Evolutionary conservation across 495 filamentous ascomycete species (phyloP), one percentile per base, ranked within the genome.

Genomic region (Acidiella bohemica): DNA sequence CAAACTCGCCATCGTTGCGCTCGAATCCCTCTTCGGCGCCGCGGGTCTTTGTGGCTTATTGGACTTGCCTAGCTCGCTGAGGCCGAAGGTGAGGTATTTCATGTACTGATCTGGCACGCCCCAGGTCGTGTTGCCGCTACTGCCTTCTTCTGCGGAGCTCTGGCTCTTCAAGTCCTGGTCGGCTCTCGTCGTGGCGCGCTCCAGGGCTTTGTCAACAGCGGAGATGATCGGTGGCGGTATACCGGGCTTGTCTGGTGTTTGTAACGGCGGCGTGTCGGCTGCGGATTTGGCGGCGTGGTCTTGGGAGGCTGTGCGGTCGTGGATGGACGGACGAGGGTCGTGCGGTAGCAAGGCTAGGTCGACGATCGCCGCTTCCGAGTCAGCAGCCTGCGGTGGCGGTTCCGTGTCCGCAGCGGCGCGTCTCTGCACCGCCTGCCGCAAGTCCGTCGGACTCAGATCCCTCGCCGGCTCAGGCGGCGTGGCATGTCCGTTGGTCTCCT

Each of bases 21-120:
- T 29, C 1, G 23, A 18, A 10, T 19, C 32, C 23, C 38, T 16
- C 23, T 34, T 24, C 1, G 37, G 25, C 22, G 20, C n/a, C 1
- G 37, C 4, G n/a, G 48, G 36, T 17, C 39, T 37, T 32, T 36
- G 28, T 21, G 32, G 19, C 25, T 43, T 43, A 11, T 17, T 27
- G 8, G 36, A 16, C 27, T 43, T 46, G 28, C 24, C 44, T 4
- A 51, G 26, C 22, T 47, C 39, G 23, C 48, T 51, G 9, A 51
- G 30, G 1, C 48, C 48, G n/a, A 51, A 36, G 14, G 71, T 75
- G 28, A 76, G 53, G 44, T 73, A 75, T 46, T 72, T 76, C 60
- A 75, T 71, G 29, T 60, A 57, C 32, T 53, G 55, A 19, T 59
- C 57, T 14, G 61, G 57, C 23, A 56, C 65, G 20, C 65, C 63